These are phyloP conservation scores for Candida montana DNA, from an alignment of 805 yeast species.

Conservation along the genomic window DNA sequence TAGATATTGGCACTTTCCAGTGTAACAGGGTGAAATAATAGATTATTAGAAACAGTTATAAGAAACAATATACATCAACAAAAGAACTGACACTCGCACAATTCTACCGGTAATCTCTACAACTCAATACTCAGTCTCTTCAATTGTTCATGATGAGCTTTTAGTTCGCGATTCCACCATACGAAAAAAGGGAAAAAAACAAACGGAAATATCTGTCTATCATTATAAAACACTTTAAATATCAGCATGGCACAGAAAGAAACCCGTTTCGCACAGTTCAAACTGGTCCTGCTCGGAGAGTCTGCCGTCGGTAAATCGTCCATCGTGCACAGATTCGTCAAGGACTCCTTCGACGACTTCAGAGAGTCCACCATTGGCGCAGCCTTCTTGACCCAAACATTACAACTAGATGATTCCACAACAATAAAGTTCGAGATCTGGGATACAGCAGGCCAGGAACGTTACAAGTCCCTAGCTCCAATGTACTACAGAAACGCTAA, in stretches of 20 bases:
- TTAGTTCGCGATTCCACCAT: too few relatives aligned
- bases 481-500: slow-evolving; percentile 79
- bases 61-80: too few relatives aligned
- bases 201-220: too few relatives aligned
- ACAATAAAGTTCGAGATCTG: slow-evolving; percentile 45
- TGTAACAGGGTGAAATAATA: too few relatives aligned
- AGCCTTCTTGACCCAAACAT: slow-evolving; percentile 84
- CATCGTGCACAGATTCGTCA: slow-evolving; percentile 74
- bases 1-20: too few relatives aligned
- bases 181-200: too few relatives aligned
- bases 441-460: slow-evolving; percentile 96
- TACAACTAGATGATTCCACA: slow-evolving; percentile 40
- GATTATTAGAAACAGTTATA: too few relatives aligned
- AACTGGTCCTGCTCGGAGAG: slow-evolving; percentile 54
- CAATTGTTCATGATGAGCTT: too few relatives aligned
- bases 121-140: too few relatives aligned
- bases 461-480: slow-evolving; percentile 78
- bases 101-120: too few relatives aligned
- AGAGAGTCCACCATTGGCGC: slow-evolving; percentile 98
- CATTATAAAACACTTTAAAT: too few relatives aligned
- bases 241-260: slow-evolving; percentile 12
- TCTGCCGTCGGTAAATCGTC: slow-evolving; percentile 86
- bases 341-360: slow-evolving; percentile 65
- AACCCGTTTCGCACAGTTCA: slow-evolving; percentile 45
- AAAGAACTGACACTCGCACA: too few relatives aligned